Conservation (phyloP, 441 rosid species). For the Euphorbia schlechtendalii region DNA sequence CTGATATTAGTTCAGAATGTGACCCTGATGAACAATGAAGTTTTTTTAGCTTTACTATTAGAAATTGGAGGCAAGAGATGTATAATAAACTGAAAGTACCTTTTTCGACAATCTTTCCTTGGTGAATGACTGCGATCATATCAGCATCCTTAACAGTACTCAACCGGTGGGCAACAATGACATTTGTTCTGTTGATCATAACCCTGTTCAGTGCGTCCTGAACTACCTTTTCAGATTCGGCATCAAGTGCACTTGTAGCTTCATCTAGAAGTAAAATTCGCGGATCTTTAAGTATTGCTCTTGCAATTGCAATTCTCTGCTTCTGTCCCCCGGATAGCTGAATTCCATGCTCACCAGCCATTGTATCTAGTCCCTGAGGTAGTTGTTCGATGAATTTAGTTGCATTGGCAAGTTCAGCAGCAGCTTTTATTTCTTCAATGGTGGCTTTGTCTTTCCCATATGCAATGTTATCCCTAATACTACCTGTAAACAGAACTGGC, state of each 20-base stretch:
- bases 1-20: slow-evolving; percentile 44
- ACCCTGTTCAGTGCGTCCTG: slow-evolving; percentile 72
- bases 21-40: slow-evolving; percentile 35
- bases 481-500: slow-evolving; percentile 61
- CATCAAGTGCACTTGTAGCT: slow-evolving; percentile 78
- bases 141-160: slow-evolving; percentile 61
- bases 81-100: slow-evolving; percentile 27
- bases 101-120: slow-evolving; percentile 63
- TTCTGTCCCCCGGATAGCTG: no score
- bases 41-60: not conserved
- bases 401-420: slow-evolving; percentile 69
- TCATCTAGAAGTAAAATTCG: no score
- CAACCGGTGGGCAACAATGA: slow-evolving; percentile 69
- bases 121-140: no score
- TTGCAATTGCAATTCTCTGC: no score
- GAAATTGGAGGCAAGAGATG: not conserved
- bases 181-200: slow-evolving; percentile 66
- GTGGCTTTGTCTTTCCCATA: slow-evolving; percentile 72
- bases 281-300: no score
- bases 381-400: slow-evolving; percentile 67
- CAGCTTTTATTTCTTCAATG: slow-evolving; percentile 53
- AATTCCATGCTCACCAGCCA: slow-evolving; percentile 86
- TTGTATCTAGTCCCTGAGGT: slow-evolving; percentile 81
- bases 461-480: slow-evolving; percentile 63
- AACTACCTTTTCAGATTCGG: slow-evolving; percentile 65